Conservation (phyloP, 345 rosid species). For the Bruguiera parviflora region DNA sequence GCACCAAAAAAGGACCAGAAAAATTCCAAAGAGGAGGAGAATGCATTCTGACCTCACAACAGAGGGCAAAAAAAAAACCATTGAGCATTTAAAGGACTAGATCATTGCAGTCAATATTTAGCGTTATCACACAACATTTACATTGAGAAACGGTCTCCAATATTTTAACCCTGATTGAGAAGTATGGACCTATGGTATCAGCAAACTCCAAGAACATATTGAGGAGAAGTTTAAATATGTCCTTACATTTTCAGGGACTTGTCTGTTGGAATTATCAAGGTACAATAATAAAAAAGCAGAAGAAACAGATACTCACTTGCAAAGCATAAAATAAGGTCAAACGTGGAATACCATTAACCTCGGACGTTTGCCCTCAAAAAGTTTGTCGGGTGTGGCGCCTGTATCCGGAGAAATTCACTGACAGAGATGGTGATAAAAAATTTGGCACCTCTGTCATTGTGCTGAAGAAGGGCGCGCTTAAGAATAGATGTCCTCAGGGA, state of each 20-base stretch:
- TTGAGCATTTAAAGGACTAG: constrained; percentile 71
- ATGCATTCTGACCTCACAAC: constrained; percentile 55
- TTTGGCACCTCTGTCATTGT: constrained; percentile 63
- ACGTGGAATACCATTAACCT: constrained; percentile 32
- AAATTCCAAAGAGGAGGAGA: constrained; percentile 3
- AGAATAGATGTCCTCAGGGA: too few relatives aligned
- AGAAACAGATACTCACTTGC: not conserved
- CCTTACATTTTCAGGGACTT: constrained; percentile 39
- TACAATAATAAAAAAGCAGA: not conserved
- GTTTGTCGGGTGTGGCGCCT: constrained; percentile 60
- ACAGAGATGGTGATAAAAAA: constrained; percentile 70
- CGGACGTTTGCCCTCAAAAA: constrained; percentile 67
- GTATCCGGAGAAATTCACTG: constrained; percentile 61
- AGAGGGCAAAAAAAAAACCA: constrained; percentile 49
- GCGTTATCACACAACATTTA: constrained; percentile 72
- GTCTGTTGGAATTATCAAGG: not conserved
- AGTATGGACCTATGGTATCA: constrained; percentile 65
- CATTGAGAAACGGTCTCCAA: constrained; percentile 72
- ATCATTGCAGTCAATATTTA: constrained; percentile 61
- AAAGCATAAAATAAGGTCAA: not conserved
- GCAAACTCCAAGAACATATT: constrained; percentile 63
- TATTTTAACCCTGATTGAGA: constrained; percentile 72
- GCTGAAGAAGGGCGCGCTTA: constrained; percentile 44
- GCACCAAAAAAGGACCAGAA: not conserved
- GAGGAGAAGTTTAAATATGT: constrained; percentile 57